Conservation (phyloP, 2,329 filamentous ascomycete genomes). For the Alternaria sp. region DNA sequence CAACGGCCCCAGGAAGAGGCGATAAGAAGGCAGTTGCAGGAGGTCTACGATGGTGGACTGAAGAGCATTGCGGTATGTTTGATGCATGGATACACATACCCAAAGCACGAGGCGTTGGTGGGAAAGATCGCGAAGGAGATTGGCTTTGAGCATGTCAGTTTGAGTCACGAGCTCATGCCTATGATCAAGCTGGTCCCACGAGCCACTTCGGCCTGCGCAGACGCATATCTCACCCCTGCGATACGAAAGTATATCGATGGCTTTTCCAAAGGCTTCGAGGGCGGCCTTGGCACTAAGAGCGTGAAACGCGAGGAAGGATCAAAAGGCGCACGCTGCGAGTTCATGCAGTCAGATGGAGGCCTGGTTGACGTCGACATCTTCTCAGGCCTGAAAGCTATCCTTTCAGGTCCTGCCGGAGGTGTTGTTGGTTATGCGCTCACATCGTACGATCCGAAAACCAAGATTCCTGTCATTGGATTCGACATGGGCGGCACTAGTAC, state of each 20-base stretch:
- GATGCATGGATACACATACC: slow-evolving; percentile 93
- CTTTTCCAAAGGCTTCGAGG: slow-evolving; percentile 82
- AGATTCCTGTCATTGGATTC: slow-evolving; percentile 89
- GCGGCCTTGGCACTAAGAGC: slow-evolving; percentile 78
- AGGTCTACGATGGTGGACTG: slow-evolving; percentile 75
- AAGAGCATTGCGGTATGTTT: slow-evolving; percentile 87
- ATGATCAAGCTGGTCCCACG: slow-evolving; percentile 85
- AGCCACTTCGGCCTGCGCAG: slow-evolving; percentile 79
- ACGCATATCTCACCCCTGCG: slow-evolving; percentile 81
- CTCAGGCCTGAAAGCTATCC: slow-evolving; percentile 82
- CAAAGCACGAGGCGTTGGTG: slow-evolving; percentile 81
- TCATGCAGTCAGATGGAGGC: slow-evolving; percentile 89
- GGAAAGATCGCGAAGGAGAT: slow-evolving; percentile 80
- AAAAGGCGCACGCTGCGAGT: slow-evolving; percentile 84
- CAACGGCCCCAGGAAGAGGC: slow-evolving; percentile 66
- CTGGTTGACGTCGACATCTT: slow-evolving; percentile 79
- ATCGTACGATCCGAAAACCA: slow-evolving; percentile 84
- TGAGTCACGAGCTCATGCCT: slow-evolving; percentile 83
- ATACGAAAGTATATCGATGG: slow-evolving; percentile 81
- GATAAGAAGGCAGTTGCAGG: slow-evolving; percentile 69
- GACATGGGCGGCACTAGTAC: slow-evolving; percentile 96
- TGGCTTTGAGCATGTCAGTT: slow-evolving; percentile 83
- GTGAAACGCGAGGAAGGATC: slow-evolving; percentile 71
- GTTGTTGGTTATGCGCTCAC: slow-evolving; percentile 94
- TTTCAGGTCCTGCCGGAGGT: slow-evolving; percentile 91